phyloP scores from a whole-genome alignment of 768 basidiomycete genomes.

The Amanita brunnescens region DNA sequence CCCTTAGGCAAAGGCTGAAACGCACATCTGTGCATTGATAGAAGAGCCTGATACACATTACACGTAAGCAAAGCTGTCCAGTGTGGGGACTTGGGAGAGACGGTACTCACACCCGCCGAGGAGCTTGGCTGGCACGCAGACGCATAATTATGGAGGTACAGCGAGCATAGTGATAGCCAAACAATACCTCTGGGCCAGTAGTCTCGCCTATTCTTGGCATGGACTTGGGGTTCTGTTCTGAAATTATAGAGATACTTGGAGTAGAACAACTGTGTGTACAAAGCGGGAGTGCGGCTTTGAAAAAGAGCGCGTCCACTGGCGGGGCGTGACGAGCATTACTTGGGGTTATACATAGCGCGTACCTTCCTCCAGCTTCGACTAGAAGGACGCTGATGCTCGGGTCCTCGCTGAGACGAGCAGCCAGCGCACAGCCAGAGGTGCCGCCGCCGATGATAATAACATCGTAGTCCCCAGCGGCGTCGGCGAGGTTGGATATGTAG shows the following conservation, averaged over 20 bases:
- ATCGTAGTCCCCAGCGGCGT: not conserved
- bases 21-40: slow-evolving; percentile 51
- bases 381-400: slow-evolving; percentile 44
- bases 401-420: slow-evolving; percentile 49
- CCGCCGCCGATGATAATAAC: slow-evolving; percentile 23
- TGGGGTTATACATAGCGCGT: not conserved
- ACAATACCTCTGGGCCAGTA: slow-evolving; percentile 60
- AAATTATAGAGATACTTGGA: slow-evolving; percentile 44
- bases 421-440: slow-evolving; percentile 55
- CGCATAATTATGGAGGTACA: not conserved
- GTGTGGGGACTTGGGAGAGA: not conserved
- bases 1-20: not conserved
- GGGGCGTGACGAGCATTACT: not conserved
- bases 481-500: not conserved
- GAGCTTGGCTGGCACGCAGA: slow-evolving; percentile 39
- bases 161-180: not conserved
- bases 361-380: slow-evolving; percentile 58
- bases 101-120: slow-evolving; percentile 70
- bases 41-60: slow-evolving; percentile 37
- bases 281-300: slow-evolving; percentile 36
- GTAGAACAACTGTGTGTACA: slow-evolving; percentile 32
- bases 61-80: not conserved
- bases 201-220: slow-evolving; percentile 36
- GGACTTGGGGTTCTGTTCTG: slow-evolving; percentile 46
- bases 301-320: slow-evolving; percentile 35